These are phyloP conservation scores for Pseudogymnoascus sp. DNA, from an alignment of 2,329 filamentous ascomycete species.

Conservation along the genomic window DNA sequence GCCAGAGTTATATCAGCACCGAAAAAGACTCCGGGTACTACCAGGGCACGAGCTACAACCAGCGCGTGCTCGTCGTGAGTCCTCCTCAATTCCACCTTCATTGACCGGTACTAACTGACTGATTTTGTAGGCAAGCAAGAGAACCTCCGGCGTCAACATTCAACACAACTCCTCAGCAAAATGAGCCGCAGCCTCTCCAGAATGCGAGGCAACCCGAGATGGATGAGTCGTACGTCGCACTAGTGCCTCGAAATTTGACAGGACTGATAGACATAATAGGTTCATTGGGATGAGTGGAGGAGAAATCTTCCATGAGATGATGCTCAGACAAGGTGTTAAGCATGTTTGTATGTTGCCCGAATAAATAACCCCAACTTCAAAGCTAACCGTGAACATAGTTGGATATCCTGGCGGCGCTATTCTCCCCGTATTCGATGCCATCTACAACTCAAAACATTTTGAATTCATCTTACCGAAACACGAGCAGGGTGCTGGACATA, in stretches of 20 bases:
- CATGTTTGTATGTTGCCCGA: conserved; percentile 67
- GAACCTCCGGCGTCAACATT: conserved; percentile 58
- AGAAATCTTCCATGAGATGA: conserved; percentile 99
- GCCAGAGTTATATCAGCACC: conserved; percentile 24
- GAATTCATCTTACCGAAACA: conserved; percentile 92
- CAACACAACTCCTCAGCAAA: conserved; percentile 42
- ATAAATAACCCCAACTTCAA: background rate
- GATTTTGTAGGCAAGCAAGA: conserved; percentile 44
- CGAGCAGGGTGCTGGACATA: conserved; percentile 96
- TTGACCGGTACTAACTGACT: conserved; percentile 14
- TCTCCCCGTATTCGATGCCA: conserved; percentile 95
- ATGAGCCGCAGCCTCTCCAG: conserved; percentile 63
- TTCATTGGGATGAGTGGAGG: conserved; percentile 94
- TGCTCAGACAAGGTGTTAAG: conserved; percentile 86
- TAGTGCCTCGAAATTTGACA: conserved; percentile 10
- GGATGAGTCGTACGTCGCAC: conserved; percentile 64
- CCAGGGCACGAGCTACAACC: conserved; percentile 45
- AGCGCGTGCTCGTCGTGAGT: conserved; percentile 55
- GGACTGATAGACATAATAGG: conserved; percentile 34
- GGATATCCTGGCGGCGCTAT: conserved; percentile 94
- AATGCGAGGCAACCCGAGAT: conserved; percentile 55
- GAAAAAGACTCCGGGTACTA: conserved; percentile 35
- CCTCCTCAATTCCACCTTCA: conserved; percentile 13
- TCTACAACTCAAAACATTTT: conserved; percentile 96
- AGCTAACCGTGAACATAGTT: conserved; percentile 40